Evolutionary conservation across 768 basidiomycete genomes (phyloP), one percentile per base, ranked within the genome.

Genomic region (Suillus hirtellus): DNA sequence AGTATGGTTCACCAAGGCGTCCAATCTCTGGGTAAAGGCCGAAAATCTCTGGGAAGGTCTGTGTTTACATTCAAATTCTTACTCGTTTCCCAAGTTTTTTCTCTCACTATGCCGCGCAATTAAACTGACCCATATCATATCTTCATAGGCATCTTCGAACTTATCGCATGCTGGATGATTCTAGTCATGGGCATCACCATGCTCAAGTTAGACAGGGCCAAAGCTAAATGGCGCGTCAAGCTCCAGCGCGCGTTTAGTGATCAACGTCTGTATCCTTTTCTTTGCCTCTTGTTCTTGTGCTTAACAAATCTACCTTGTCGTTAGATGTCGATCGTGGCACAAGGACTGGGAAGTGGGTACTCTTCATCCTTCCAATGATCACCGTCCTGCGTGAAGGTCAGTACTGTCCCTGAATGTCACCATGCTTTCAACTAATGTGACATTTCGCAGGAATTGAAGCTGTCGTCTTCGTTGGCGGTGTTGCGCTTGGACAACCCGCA

Each of bases 31-130:
- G 91, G 73, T 82, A 46, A 87, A 86, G 70, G 85, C 93, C 7
- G 96, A 99, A 77, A 83, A 87, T 61, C 77, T 96, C 63, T 98
- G 96, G 96, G 96, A 99, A 82, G 96, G 96, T 84, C 67, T 72
- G 71, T 81, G 73, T 12, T 31, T 31, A 6, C 27, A 50, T 50
- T 27, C 3, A 21, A 59, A 5, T 59, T 58, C 44, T 31, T 21
- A 21, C 47, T 43, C 50, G 47, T 37, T 47, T 24, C 35, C 34
- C 11, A n/a, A 12, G 11, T 37, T 6, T 14, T 21, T 37, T 17
- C 38, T 17, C 37, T 56, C 14, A 21, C 37, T 17, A 4, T 24
- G 15, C 7, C 55, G 37, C 54, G 4, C 14, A 35, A 24, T 4
- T 15, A 11, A 8, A 17, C 49, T 4, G 0, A 44, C 44, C 64